Evolutionary conservation across 2,329 filamentous ascomycete genomes (phyloP), one percentile per base, ranked within the genome.

Genomic region (Phaeoacremonium minimum): DNA sequence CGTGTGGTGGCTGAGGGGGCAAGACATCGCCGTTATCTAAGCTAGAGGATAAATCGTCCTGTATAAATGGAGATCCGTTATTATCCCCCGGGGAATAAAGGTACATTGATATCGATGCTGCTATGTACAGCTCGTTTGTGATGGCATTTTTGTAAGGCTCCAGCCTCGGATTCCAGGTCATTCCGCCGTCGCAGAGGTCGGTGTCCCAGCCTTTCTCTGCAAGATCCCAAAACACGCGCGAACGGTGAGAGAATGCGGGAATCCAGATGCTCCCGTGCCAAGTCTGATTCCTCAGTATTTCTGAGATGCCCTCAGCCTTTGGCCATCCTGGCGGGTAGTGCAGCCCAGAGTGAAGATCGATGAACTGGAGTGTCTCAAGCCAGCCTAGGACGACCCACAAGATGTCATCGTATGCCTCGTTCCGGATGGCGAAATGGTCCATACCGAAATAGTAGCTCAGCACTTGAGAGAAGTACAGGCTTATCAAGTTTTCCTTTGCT

Each of bases 91-190:
- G 87, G 46, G 90, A 94, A 53, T 91, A 76, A 5, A 93, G 73
- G 55, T 95, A 96, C 91, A 97, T 96, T 36, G 75, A 77, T 22
- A 91, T 76, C 15, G 86, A 93, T 0, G 87, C 88, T 0, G 90
- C 74, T 42, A 96, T 87, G 63, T 77, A 96, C 2, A 96, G 75
- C 56, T 96, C 80, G 53, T 96, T 96, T 18, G 91, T 97, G 50
- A 97, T 94, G 44, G 91, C 88, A 52, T 97, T 97, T 56, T 96
- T 97, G 67, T 96, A 97, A 0, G 89, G 88, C 28, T 73, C 61
- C 18, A 91, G 64, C 22, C 78, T 76, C 4, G 87, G 87, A 47
- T 86, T 94, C 91, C 91, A 97, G 12, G 80, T 75, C 85, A 97
- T 94, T 30, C 91, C 91, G 15, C 91, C 91, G 5, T 75, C 76